These are phyloP conservation scores for Ceratobasidium sp. DNA, from an alignment of 1,284 basidiomycete genomes.

Conservation along the genomic window DNA sequence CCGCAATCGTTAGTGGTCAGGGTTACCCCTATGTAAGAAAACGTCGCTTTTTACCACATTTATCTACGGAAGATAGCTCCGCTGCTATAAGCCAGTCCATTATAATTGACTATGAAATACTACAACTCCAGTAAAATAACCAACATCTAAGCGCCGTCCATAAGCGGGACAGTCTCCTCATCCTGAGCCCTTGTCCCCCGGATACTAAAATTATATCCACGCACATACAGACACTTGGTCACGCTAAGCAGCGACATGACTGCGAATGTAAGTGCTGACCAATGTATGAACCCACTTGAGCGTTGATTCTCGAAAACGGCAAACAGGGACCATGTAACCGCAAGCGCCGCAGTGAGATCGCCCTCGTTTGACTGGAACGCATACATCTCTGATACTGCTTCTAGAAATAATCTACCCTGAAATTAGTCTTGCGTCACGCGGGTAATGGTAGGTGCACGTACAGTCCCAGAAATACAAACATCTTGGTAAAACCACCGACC, in stretches of 20 bases:
- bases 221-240: conserved; percentile 69
- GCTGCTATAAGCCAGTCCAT: conserved; percentile 58
- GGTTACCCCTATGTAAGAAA: too few species aligned
- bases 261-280: conserved; percentile 85
- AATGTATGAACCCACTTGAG: conserved; percentile 77
- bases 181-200: conserved; percentile 67
- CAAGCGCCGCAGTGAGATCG: conserved; percentile 86
- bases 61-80: too few species aligned
- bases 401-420: conserved; percentile 90
- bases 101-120: too few species aligned
- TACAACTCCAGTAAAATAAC: too few species aligned
- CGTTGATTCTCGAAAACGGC: conserved; percentile 76
- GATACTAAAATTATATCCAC: conserved; percentile 53
- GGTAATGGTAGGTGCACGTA: conserved; percentile 52
- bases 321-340: conserved; percentile 82
- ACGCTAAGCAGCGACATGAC: conserved; percentile 86
- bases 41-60: too few species aligned
- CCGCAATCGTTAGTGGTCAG: too few species aligned
- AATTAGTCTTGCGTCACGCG: conserved; percentile 33
- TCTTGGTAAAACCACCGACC: conserved; percentile 89
- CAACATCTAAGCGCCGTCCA: conserved; percentile 39
- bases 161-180: conserved; percentile 84
- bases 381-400: conserved; percentile 88
- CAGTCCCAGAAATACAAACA: conserved; percentile 90
- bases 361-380: conserved; percentile 89